Base-by-base conservation (phyloP, 306 rosid species). In the Medicago ruthenica region DNA sequence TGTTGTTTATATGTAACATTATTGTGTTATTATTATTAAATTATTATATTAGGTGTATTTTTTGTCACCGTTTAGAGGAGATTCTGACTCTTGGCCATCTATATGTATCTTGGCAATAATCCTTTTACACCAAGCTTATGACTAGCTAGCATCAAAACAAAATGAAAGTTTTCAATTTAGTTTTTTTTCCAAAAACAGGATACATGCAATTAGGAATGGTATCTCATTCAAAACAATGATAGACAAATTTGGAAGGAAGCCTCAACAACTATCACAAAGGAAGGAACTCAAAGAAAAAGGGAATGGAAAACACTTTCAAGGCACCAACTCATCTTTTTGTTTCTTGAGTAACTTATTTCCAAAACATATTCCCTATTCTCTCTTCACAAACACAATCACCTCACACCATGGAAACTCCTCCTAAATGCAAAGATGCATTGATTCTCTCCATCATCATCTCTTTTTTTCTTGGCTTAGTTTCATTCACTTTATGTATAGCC, bases 401-500 rank as follows among this genome's bases (percentile, higher is more conserved):
- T 18, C 77, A 60, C 75, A 48, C 53, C 68, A 89, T 88, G 97
- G 95, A 84, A 77, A 87, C 74, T 73, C 87, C 73, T 81, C 74
- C 61, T 57, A 75, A 45, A 76, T 79, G 36, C 66, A 83, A 80
- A 75, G 70, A 82, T 40, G 22, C 76, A 31, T 22, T 84, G 27
- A 62, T 77, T 31, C 61, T 87, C 70, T 68, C 74, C 55, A 18
- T 86, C 24, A 55, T 86, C 47, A 15, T 81, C 69, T 84, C 83
- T 62, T 84, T 82, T 81, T 78, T 80, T n/a, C 89, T 90, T 37
- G 96, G 92, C 42, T 50, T 92, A 24, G 65, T 84, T 42, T 87
- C 98, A 78, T 86, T 83, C 79, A 7, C 76, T n/a, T 86, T 87
- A 15, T 95, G 97, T 80, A 76, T 92, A 77, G 88, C 74, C 31